Percentiles rank a stretch among this genome's conserved stretches.
Evolutionary conservation across 2,329 filamentous ascomycete species (phyloP).

Genomic region (Alternaria sp.): DNA sequence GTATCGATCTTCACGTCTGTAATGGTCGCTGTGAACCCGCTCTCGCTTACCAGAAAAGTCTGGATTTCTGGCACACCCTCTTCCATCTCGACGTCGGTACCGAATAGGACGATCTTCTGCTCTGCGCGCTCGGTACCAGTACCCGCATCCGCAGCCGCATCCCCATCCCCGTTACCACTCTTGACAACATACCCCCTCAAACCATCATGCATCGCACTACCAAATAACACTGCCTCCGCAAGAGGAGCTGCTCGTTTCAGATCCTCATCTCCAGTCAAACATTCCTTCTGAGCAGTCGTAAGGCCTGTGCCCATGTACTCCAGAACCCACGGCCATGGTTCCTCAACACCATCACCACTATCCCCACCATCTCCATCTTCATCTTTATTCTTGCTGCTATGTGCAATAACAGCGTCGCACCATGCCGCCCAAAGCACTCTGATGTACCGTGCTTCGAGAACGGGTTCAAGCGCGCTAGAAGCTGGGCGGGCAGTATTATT

Average conservation of each 20-base stretch:
- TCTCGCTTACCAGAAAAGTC: neutral
- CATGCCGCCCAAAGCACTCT: conserved; percentile 44
- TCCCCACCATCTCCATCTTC: neutral
- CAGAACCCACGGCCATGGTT: conserved; percentile 4
- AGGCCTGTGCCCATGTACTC: conserved; percentile 36
- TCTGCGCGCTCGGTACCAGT: neutral
- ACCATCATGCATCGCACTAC: conserved; percentile 31
- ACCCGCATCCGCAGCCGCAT: neutral
- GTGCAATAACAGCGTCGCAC: conserved; percentile 38
- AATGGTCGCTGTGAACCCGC: neutral
- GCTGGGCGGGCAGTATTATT: neutral
- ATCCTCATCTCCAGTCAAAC: conserved; percentile 1
- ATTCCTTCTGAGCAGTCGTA: conserved; percentile 12
- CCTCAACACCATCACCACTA: neutral
- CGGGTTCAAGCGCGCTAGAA: conserved; percentile 1
- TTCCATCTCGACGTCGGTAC: conserved; percentile 16
- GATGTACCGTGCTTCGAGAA: conserved; percentile 10
- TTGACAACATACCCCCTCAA: conserved; percentile 26
- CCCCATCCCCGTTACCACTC: neutral
- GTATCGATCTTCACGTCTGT: conserved; percentile 20
- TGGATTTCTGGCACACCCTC: conserved; percentile 8
- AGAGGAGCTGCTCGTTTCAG: neutral
- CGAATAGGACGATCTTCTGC: conserved; percentile 21
- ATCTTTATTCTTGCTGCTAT: neutral
- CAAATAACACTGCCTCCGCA: conserved; percentile 26